phyloP scores from a whole-genome alignment of 2,329 filamentous ascomycete genomes.

The Fusarium concolor region DNA sequence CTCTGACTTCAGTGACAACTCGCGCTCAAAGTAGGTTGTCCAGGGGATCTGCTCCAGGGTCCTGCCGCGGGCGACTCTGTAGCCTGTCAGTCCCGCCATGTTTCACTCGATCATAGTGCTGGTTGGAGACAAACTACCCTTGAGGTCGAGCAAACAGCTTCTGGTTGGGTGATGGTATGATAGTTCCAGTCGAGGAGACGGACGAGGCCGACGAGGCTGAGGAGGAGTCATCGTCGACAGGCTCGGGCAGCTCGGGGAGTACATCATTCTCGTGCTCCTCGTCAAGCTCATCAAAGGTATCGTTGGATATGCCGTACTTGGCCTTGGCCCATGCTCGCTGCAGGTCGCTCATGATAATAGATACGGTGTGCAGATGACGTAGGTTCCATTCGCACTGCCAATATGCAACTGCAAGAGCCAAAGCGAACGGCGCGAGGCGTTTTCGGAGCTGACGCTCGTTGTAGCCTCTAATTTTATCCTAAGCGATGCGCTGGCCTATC shows the following conservation, averaged over 20 bases:
- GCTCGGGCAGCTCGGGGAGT: slow-evolving; percentile 58
- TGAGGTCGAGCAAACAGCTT: slow-evolving; percentile 78
- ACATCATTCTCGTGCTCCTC: slow-evolving; percentile 63
- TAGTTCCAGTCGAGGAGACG: slow-evolving; percentile 92
- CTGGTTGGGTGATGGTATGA: slow-evolving; percentile 81
- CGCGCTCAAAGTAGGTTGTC: slow-evolving; percentile 91
- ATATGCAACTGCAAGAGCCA: slow-evolving; percentile 6
- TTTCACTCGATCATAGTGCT: slow-evolving; percentile 13
- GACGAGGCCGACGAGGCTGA: slow-evolving; percentile 82
- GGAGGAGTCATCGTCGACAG: slow-evolving; percentile 72
- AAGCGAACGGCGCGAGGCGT: background rate
- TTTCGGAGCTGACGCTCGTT: slow-evolving; percentile 19
- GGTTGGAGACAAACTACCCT: slow-evolving; percentile 61
- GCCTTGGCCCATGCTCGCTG: slow-evolving; percentile 83
- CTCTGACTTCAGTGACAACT: slow-evolving; percentile 76
- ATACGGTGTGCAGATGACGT: slow-evolving; percentile 32
- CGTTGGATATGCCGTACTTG: slow-evolving; percentile 71
- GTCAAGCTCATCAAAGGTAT: slow-evolving; percentile 64
- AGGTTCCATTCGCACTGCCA: slow-evolving; percentile 30
- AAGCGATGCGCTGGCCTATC: slow-evolving; percentile 17
- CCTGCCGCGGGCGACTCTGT: slow-evolving; percentile 62
- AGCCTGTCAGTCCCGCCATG: slow-evolving; percentile 42
- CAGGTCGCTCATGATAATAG: slow-evolving; percentile 81
- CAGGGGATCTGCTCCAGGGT: slow-evolving; percentile 78
- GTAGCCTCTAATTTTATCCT: background rate